Percentiles rank a stretch among this genome's conserved stretches.
These are phyloP conservation scores for Neonectria magnoliae DNA, from an alignment of 2,329 filamentous ascomycete genomes.

Conservation along the genomic window DNA sequence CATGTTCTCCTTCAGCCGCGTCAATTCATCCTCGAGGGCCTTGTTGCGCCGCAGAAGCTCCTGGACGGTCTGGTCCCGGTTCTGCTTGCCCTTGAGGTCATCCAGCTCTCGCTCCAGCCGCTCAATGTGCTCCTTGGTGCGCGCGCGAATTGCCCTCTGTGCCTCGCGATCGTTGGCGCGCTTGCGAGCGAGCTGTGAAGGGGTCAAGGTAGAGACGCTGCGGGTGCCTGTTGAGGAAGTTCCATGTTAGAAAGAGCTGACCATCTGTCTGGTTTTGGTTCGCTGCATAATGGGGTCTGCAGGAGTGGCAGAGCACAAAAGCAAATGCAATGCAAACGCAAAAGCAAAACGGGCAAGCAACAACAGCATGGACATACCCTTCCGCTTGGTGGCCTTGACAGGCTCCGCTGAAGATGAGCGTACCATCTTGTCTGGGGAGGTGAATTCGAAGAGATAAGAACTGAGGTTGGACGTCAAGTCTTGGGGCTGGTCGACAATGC, in stretches of 20 bases:
- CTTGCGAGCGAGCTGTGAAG: constrained; percentile 89
- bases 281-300: neutral
- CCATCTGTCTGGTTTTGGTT: neutral
- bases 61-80: constrained; percentile 61
- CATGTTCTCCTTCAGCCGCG: constrained; percentile 56
- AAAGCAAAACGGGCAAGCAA: constrained; percentile 15
- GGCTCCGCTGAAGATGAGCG: constrained; percentile 57
- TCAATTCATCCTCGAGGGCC: constrained; percentile 63
- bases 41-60: constrained; percentile 63
- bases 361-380: constrained; percentile 49
- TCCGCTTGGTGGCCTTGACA: constrained; percentile 56
- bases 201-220: constrained; percentile 87
- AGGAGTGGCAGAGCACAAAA: neutral
- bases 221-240: constrained; percentile 62
- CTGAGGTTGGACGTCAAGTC: constrained; percentile 1
- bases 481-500: constrained; percentile 1
- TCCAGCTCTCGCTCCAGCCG: constrained; percentile 78
- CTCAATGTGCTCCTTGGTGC: constrained; percentile 89
- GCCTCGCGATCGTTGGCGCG: constrained; percentile 91
- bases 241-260: neutral
- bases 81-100: constrained; percentile 68
- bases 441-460: neutral
- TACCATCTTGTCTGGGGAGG: constrained; percentile 44
- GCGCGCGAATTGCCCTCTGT: constrained; percentile 85
- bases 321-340: neutral